Evolutionary conservation across 1,139 yeast species (phyloP), one percentile per base, ranked within the genome.

Genomic region (Kurtzmaniella quercitrusa): DNA sequence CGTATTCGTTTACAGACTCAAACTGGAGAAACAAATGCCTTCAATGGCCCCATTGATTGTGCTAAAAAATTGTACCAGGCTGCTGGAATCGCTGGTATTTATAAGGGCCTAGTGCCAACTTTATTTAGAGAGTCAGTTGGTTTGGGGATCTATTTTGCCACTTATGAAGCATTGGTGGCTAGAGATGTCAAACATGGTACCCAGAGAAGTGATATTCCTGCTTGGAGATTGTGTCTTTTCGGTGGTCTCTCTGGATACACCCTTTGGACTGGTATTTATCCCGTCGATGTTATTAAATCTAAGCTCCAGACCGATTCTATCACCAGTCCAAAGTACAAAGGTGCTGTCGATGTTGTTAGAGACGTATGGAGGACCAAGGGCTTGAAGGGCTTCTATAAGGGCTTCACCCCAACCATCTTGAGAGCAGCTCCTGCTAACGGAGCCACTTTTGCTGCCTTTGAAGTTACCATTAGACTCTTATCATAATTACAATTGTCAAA

Each of bases 341-440:
- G 70, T 41, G 68, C 82, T n/a, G 34, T 73, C 14, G 76, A 75
- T 47, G 94, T 88, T 25, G 65, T 78, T 18, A 73, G 60, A 47
- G 73, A 74, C 49, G 73, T 88, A 17, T 74, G 68, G 60, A 62
- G 60, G 40, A 72, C 71, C 8, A 70, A 73, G 43, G 97, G 97
- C 29, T 51, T 81, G 43, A 72, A 72, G 53, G 95, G 96, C 0
- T 87, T 91, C 58, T 84, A 87, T 65, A 82, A 85, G 63, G 98
- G 98, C 1, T 89, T 90, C 59, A 65, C 82, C 18, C 96, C 98
- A 41, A 90, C 98, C 1, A 81, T 91, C 50, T 70, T 91, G 54
- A 83, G 98, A 65, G 97, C 98, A 43, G 96, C 96, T 2, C 98
- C 98, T 3, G 98, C 95, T 15, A 91, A 91, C 59, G 98, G 96